Evolutionary conservation across 306 rosid genomes (phyloP).

Genomic region (Vigna hirtella): DNA sequence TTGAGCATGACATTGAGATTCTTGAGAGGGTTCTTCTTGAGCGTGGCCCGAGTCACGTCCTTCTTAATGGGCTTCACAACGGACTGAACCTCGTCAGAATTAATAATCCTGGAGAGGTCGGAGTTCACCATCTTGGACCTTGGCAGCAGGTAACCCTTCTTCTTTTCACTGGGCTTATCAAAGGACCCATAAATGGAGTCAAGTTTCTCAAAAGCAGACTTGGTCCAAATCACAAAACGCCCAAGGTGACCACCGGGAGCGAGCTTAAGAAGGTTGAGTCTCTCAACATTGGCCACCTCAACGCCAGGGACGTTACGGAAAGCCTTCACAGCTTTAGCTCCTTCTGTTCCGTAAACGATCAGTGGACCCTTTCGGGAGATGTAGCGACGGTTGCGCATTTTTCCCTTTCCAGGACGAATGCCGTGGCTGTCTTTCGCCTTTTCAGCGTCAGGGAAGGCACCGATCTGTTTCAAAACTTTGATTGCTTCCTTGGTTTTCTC

Average conservation of each 20-base stretch:
- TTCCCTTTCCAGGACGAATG: slow-evolving; percentile 85
- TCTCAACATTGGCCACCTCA: slow-evolving; percentile 75
- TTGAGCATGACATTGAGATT: slow-evolving; percentile 72
- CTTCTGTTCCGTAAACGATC: slow-evolving; percentile 78
- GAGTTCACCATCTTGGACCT: slow-evolving; percentile 82
- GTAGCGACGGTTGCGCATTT: slow-evolving; percentile 83
- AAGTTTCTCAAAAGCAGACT: slow-evolving; percentile 85
- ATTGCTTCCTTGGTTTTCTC: slow-evolving; percentile 81
- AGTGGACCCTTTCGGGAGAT: slow-evolving; percentile 79
- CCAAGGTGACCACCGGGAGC: slow-evolving; percentile 96
- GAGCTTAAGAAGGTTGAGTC: slow-evolving; percentile 71
- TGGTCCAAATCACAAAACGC: slow-evolving; percentile 85
- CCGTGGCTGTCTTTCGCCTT: slow-evolving; percentile 78
- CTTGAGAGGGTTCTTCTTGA: slow-evolving; percentile 89
- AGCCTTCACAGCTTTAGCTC: slow-evolving; percentile 82
- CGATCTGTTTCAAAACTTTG: slow-evolving; percentile 72
- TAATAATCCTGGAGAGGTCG: slow-evolving; percentile 80
- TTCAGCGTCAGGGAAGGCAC: slow-evolving; percentile 72
- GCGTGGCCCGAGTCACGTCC: slow-evolving; percentile 61
- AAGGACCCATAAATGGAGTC: slow-evolving; percentile 87
- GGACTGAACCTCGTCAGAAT: slow-evolving; percentile 86
- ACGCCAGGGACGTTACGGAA: slow-evolving; percentile 81
- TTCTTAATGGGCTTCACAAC: slow-evolving; percentile 83
- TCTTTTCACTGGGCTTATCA: slow-evolving; percentile 76
- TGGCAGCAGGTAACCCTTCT: slow-evolving; percentile 71